Conservation (phyloP, 768 basidiomycete species). For the Amanita subjunquillea region DNA sequence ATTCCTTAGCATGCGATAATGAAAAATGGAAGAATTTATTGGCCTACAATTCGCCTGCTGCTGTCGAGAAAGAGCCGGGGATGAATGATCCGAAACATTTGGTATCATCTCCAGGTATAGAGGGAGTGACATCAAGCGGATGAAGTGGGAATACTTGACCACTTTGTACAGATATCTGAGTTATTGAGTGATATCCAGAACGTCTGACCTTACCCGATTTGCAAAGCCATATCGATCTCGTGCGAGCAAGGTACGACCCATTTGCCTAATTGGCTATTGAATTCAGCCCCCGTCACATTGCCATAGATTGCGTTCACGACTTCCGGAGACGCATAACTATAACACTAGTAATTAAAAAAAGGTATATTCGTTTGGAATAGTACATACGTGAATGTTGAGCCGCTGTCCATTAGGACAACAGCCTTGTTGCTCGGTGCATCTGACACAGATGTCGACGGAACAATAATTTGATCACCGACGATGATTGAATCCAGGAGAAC, state of each 20-base stretch:
- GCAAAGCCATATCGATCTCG: slow-evolving; percentile 73
- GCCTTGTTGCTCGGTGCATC: slow-evolving; percentile 60
- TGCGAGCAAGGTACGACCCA: slow-evolving; percentile 68
- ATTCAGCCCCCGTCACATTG: slow-evolving; percentile 51
- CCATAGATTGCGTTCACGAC: slow-evolving; percentile 66
- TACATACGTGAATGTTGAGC: slow-evolving; percentile 70
- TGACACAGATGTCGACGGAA: slow-evolving; percentile 43
- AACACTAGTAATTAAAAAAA: slow-evolving; percentile 4
- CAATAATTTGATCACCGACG: slow-evolving; percentile 38
- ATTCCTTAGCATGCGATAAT: slow-evolving; percentile 2
- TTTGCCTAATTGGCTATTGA: slow-evolving; percentile 37
- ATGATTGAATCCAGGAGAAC: slow-evolving; percentile 67
- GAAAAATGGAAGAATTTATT: neutral
- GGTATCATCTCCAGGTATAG: slow-evolving; percentile 28
- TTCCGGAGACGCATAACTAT: slow-evolving; percentile 58
- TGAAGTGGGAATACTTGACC: slow-evolving; percentile 70
- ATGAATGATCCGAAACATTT: slow-evolving; percentile 71
- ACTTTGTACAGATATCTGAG: slow-evolving; percentile 24
- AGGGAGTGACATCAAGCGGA: slow-evolving; percentile 64
- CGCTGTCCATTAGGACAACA: slow-evolving; percentile 70
- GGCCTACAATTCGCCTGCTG: slow-evolving; percentile 56
- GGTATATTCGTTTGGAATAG: neutral
- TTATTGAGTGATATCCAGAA: neutral
- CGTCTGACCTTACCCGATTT: slow-evolving; percentile 50
- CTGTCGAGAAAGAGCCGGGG: slow-evolving; percentile 49